Evolutionary conservation across 192 early-diverging fungal species (phyloP).

Genomic region (Entomortierella chlamydospora): DNA sequence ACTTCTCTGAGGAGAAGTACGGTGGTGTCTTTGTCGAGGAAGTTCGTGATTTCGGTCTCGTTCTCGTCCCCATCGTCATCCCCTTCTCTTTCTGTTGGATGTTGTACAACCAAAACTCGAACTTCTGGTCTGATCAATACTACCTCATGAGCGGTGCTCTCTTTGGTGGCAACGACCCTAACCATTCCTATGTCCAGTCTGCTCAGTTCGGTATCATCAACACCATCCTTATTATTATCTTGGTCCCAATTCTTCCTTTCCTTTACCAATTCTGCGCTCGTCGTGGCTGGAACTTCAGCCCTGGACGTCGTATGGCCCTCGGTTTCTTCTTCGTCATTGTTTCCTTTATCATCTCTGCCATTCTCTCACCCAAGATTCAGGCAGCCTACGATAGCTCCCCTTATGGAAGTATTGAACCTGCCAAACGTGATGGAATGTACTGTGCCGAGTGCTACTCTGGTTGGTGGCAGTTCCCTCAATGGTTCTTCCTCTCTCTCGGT

Average conservation of each 20-base stretch:
- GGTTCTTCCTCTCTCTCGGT: constrained; percentile 67
- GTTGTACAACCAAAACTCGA: constrained; percentile 57
- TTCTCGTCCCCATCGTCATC: constrained; percentile 40
- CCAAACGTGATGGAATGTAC: constrained; percentile 31
- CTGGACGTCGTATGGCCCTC: constrained; percentile 65
- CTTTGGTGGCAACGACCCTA: constrained; percentile 30
- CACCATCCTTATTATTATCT: constrained; percentile 62
- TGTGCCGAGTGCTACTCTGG: constrained; percentile 45
- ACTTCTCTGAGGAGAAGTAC: constrained; percentile 57
- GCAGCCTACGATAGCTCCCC: constrained; percentile 14
- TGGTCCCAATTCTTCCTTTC: constrained; percentile 64
- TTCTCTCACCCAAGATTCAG: constrained; percentile 35
- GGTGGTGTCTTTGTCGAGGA: constrained; percentile 51
- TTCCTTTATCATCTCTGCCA: constrained; percentile 57
- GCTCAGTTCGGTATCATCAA: constrained; percentile 46
- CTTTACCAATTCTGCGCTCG: constrained; percentile 67
- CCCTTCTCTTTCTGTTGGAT: constrained; percentile 54
- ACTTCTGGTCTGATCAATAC: constrained; percentile 53
- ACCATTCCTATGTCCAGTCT: constrained; percentile 14
- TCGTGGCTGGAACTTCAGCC: constrained; percentile 45
- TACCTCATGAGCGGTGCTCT: constrained; percentile 49
- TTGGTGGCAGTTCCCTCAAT: constrained; percentile 59
- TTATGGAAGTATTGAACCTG: not conserved
- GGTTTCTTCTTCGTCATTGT: constrained; percentile 66
- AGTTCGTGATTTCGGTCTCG: constrained; percentile 40